Percentiles rank a stretch among this genome's conserved stretches.
Evolutionary conservation across 306 rosid species (phyloP).

Genomic region (Dicorynia guianensis): DNA sequence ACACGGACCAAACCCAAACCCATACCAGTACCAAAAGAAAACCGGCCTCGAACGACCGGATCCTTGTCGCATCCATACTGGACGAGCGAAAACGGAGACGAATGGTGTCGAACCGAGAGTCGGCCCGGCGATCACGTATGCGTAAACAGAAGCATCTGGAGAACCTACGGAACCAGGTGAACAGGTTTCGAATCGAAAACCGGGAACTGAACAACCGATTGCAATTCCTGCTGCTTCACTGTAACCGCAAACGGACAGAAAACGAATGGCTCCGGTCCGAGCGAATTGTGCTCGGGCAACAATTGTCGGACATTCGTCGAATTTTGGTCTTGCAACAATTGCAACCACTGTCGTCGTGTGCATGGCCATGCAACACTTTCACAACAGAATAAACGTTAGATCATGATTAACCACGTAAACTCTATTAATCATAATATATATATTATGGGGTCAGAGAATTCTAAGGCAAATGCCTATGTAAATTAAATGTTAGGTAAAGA

Average conservation of each 20-base stretch:
- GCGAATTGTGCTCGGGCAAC: slow-evolving; percentile 56
- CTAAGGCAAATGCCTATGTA: slow-evolving; percentile 37
- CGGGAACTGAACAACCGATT: slow-evolving; percentile 68
- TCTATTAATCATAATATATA: slow-evolving; percentile 1
- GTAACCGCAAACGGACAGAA: slow-evolving; percentile 55
- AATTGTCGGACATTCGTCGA: slow-evolving; percentile 56
- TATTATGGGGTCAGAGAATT: slow-evolving; percentile 33
- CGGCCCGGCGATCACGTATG: slow-evolving; percentile 93
- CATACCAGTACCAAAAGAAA: slow-evolving; percentile 23
- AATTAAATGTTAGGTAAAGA: slow-evolving; percentile 47
- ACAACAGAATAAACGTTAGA: slow-evolving; percentile 50
- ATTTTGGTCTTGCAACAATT: slow-evolving; percentile 63
- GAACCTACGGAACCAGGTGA: slow-evolving; percentile 78
- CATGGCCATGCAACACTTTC: slow-evolving; percentile 68
- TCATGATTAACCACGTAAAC: slow-evolving; percentile 49
- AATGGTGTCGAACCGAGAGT: slow-evolving; percentile 93
- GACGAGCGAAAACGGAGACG: slow-evolving; percentile 77
- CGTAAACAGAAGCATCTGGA: slow-evolving; percentile 88
- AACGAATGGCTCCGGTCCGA: slow-evolving; percentile 70
- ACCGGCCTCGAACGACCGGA: slow-evolving; percentile 24
- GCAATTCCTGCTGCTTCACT: slow-evolving; percentile 51
- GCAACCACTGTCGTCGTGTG: slow-evolving; percentile 52
- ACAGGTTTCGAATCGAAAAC: slow-evolving; percentile 68
- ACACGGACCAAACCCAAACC: slow-evolving; percentile 45
- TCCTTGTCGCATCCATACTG: slow-evolving; percentile 28